These are phyloP conservation scores for Alternaria sp. DNA, from an alignment of 2,329 filamentous ascomycete genomes.

Conservation along the genomic window DNA sequence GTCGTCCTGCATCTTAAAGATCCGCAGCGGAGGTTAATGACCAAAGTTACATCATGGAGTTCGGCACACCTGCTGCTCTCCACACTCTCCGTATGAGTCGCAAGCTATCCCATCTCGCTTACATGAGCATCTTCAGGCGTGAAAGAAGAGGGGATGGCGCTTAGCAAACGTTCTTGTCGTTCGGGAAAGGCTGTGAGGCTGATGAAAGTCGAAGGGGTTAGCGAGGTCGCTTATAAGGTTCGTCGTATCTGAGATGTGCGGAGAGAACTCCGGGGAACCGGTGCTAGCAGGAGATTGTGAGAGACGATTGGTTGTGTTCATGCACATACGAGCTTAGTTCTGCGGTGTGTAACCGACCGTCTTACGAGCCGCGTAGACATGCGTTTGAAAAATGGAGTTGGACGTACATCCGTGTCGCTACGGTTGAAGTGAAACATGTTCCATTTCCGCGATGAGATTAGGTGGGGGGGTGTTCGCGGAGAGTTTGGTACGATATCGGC, in stretches of 20 bases:
- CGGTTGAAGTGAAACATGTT: conserved; percentile 3
- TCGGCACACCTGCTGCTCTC: conserved; percentile 5
- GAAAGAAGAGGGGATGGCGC: neutral
- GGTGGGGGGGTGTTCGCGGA: conserved; percentile 1
- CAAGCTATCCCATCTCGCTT: neutral
- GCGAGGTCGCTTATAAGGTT: conserved; percentile 7
- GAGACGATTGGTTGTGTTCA: neutral
- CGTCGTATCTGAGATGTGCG: neutral
- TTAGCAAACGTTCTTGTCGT: conserved; percentile 3
- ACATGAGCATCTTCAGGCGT: neutral
- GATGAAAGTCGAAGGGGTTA: neutral
- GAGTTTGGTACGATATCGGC: conserved; percentile 18
- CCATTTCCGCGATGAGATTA: conserved; percentile 3
- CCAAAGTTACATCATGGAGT: neutral
- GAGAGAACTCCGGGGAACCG: neutral
- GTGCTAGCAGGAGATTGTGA: neutral
- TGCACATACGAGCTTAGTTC: neutral
- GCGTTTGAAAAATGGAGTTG: conserved; percentile 8
- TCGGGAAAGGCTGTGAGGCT: neutral
- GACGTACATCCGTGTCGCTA: neutral
- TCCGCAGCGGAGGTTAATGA: conserved; percentile 3
- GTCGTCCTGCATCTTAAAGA: neutral
- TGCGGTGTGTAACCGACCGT: neutral
- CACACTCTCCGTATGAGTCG: neutral
- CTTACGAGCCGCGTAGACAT: conserved; percentile 8